Base-by-base conservation (phyloP, 768 basidiomycete genomes). In the Boletellus emodensis region DNA sequence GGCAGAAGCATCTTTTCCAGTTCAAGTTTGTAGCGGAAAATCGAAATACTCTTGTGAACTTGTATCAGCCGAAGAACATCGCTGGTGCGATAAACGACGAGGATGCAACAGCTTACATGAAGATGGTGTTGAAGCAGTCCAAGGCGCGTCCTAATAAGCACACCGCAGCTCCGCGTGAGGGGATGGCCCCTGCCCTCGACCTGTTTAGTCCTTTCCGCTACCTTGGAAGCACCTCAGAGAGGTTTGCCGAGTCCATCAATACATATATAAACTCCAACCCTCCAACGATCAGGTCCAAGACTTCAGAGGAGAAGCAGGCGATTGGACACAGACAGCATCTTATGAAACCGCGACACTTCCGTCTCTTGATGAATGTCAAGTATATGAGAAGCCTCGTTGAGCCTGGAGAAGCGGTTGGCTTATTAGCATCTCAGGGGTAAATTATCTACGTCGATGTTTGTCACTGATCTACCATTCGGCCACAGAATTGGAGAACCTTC, bases 361-460 rank as follows among this genome's bases (percentile, higher is more conserved):
- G 83, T 35, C 66, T 80, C 20, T 68, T 98, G 58, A 94, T 95
- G 83, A 85, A 93, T 59, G 79, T 90, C 63, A 90, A 95, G 67
- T 99, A 97, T 67, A 78, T 98, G 80, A 80, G 88, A 51, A 91
- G 90, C 65, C 71, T 99, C 46, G 91, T 94, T 3, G 96, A 99
- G 52, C 94, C 96, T 5, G 96, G 96, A 55, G 96, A 99, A 72
- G 94, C 96, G n/a, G 95, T 99, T 30, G 96, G 96, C 36, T 69
- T 98, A 40, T 75, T 99, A 41, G 96, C 96, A 11, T 95, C 95
- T 15, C 96, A 99, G 76, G 92, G 94, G 95, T 94, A 68, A 56
- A 81, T 73, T 24, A 30, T 39, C 28, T 18, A 6, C 22, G 24
- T 18, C 5, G 4, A 39, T 40, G 10, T 47, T 46, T 26, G n/a